Evolutionary conservation across 495 filamentous ascomycete genomes (phyloP), one percentile per base, ranked within the genome.

Genomic region (Penicillium ochrochloron): DNA sequence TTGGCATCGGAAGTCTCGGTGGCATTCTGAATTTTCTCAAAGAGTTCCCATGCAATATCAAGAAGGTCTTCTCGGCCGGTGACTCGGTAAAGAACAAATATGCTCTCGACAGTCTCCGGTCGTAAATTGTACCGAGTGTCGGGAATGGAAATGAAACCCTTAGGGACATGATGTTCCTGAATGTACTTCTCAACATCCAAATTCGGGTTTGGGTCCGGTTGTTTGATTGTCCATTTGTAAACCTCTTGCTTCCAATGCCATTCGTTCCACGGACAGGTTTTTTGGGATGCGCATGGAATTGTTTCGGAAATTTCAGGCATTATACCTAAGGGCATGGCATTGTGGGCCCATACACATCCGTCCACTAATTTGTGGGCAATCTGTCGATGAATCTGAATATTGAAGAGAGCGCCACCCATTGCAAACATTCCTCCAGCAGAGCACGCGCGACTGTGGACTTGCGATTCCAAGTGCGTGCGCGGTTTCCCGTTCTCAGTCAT

Each of bases 341-440:
- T 64, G 70, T 94, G 94, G 0, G 90, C 86, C 92, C 90, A 96
- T 15, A 91, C 86, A 70, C 92, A 97, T 12, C 93, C 93, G 59
- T 93, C 91, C 0, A 91, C 87, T 3, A 97, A 83, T 66, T 87
- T 89, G 62, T 82, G 80, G 4, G 86, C 93, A 29, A 92, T 84
- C 59, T 89, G 82, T 19, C 93, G 78, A 70, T 96, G 90, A 37
- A 80, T 82, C 3, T 84, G 80, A 15, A 83, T 81, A 10, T 83
- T 78, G 64, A 94, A 93, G 37, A 93, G 82, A 66, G 88, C 88
- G 23, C 88, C 88, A 17, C 87, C 91, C 66, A 97, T 81, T 3
- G 84, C 92, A 59, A 93, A 88, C 90, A 95, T 94, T 46, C 92
- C 92, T 8, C 93, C 92, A n/a, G 88, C 81, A 69, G 95, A 96